These are phyloP conservation scores for Wickerhamomyces tratensis DNA, from an alignment of 805 yeast species.

Conservation along the genomic window DNA sequence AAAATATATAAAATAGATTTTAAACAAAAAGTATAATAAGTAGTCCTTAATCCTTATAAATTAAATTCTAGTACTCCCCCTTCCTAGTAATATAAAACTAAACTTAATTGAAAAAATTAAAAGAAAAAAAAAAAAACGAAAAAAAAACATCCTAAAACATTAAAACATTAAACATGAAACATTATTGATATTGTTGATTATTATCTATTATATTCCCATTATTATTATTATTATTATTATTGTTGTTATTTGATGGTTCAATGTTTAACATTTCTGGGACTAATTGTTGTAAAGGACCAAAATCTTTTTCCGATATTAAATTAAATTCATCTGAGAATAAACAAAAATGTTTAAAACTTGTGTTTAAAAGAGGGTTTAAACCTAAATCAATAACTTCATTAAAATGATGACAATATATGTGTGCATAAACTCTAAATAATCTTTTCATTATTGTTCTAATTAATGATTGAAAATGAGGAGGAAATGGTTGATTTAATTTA, in stretches of 20 bases:
- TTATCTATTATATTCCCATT: too few relatives aligned
- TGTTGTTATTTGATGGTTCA: not conserved
- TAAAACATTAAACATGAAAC: too few relatives aligned
- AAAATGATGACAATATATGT: slow-evolving; percentile 95
- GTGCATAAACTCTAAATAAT: slow-evolving; percentile 90
- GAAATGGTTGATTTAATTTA: slow-evolving; percentile 86
- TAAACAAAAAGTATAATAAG: too few relatives aligned
- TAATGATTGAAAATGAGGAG: slow-evolving; percentile 68
- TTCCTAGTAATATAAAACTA: too few relatives aligned
- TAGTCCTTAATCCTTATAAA: too few relatives aligned
- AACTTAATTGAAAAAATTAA: too few relatives aligned
- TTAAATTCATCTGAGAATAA: slow-evolving; percentile 79
- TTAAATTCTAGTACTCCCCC: too few relatives aligned
- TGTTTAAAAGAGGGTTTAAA: slow-evolving; percentile 84
- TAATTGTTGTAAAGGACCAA: slow-evolving; percentile 85
- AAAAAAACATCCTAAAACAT: too few relatives aligned
- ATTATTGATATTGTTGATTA: too few relatives aligned
- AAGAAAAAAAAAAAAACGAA: too few relatives aligned
- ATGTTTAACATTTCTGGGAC: slow-evolving; percentile 34
- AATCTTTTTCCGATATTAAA: slow-evolving; percentile 69
- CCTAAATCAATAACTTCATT: slow-evolving; percentile 92
- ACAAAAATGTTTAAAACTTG: slow-evolving; percentile 90
- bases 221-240: too few relatives aligned
- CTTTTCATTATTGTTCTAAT: slow-evolving; percentile 86
- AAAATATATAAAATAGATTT: too few relatives aligned